phyloP scores from a whole-genome alignment of 2,329 filamentous ascomycete genomes.

The Didymella pomorum region DNA sequence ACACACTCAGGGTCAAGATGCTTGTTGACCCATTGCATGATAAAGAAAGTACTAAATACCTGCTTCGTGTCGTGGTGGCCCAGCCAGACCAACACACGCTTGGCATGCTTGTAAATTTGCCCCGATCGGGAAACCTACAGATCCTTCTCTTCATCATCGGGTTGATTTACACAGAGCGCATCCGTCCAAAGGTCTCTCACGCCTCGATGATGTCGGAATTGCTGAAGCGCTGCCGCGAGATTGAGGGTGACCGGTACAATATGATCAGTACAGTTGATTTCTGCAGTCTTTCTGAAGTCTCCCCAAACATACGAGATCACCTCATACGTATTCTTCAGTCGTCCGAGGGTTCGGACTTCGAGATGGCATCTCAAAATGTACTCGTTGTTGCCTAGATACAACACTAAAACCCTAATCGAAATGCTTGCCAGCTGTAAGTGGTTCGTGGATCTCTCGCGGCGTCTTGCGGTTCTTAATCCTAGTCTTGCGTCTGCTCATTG shows the following conservation, averaged over 20 bases:
- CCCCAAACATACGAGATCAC: constrained; percentile 6
- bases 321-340: no score
- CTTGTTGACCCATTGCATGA: no score
- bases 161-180: not conserved
- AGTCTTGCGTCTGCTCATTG: not conserved
- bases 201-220: not conserved
- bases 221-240: not conserved
- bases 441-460: not conserved
- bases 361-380: no score
- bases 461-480: not conserved
- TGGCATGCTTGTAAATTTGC: not conserved
- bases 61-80: no score
- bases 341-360: no score
- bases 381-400: no score
- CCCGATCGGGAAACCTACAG: not conserved
- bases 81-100: not conserved
- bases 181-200: not conserved
- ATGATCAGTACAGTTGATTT: not conserved
- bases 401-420: not conserved
- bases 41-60: no score
- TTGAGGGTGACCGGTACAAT: not conserved
- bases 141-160: not conserved
- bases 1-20: no score
- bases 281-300: not conserved
- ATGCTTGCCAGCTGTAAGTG: not conserved